Evolutionary conservation across 352 stramenopile genomes (phyloP), one percentile per base, ranked within the genome.

Genomic region (Aphanomyces stellatus): DNA sequence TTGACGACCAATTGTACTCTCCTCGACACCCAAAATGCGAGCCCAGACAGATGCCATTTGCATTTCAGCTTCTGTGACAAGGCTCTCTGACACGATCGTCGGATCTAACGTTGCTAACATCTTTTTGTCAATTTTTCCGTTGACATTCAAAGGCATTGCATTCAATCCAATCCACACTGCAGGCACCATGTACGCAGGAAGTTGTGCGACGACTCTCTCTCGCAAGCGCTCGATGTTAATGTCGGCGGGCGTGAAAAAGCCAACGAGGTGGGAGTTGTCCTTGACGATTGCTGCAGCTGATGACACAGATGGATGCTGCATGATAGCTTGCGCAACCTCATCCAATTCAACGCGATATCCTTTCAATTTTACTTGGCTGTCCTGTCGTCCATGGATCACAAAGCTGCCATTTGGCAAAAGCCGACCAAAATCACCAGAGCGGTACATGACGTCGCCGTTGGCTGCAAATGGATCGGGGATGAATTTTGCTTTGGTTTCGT

Each of bases 351-450:
- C 81, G 1, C 86, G 82, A 71, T 90, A 89, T 8, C 85, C 86
- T n/a, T 82, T 77, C 0, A 90, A 75, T 62, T 95, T 95, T 27
- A 93, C 81, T 60, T 92, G 86, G 4, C 76, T 71, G 62, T 95
- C 86, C 1, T 76, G 77, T 22, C 86, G 74, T 13, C 85, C 81
- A 0, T 90, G 62, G 41, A 91, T 83, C 72, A 97, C 91, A 4
- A 98, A 72, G 70, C 96, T 81, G 4, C 89, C 87, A 68, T 96
- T 96, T 0, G 88, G 83, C 59, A 98, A 75, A 51, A 97, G 91
- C 17, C 91, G 79, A 48, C 86, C 93, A 41, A 91, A 76, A 75
- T 98, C 92, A 33, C 94, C 92, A 0, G 92, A 98, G 34, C 87
- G 82, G 72, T 98, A 98, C 33, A 98, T 88, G 22, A 78, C 82